Percentiles rank a stretch among this genome's conserved stretches.
phyloP scores from a whole-genome alignment of 768 basidiomycete genomes.

The Russula ochroleuca region DNA sequence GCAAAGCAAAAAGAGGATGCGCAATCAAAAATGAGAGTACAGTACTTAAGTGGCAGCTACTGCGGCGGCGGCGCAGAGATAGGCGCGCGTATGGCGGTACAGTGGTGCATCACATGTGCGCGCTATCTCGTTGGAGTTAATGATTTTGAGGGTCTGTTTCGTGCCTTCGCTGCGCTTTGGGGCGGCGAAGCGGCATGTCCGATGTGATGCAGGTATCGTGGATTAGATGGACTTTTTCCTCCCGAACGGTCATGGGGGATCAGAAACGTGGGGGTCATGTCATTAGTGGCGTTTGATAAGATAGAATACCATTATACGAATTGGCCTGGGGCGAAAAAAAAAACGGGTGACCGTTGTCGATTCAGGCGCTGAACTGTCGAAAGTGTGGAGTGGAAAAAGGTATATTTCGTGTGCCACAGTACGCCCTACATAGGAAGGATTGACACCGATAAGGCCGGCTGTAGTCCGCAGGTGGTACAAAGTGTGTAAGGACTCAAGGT shows the following conservation, averaged over 20 bases:
- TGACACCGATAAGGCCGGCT: not conserved
- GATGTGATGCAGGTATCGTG: conserved; percentile 15
- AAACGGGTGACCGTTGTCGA: not conserved
- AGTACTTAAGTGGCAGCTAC: not conserved
- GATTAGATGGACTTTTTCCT: not conserved
- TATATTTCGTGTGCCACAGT: not conserved
- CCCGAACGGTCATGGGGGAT: conserved; percentile 3
- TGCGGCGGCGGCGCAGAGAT: not conserved
- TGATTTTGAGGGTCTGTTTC: not conserved
- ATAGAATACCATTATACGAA: not conserved
- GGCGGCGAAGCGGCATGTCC: not conserved
- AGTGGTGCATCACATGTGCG: not conserved
- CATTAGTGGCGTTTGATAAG: conserved; percentile 20
- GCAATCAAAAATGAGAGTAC: not conserved
- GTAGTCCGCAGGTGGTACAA: not conserved
- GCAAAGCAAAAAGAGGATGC: no score
- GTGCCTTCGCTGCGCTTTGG: not conserved
- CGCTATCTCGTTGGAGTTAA: not conserved
- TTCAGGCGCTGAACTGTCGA: not conserved
- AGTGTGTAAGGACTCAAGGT: no score
- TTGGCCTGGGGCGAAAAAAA: not conserved
- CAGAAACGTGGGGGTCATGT: not conserved
- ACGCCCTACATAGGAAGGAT: not conserved
- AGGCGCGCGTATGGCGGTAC: not conserved
- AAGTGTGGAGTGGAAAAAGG: not conserved